These are phyloP conservation scores for Myxozyma mucilagina DNA, from an alignment of 805 yeast genomes.

Conservation along the genomic window DNA sequence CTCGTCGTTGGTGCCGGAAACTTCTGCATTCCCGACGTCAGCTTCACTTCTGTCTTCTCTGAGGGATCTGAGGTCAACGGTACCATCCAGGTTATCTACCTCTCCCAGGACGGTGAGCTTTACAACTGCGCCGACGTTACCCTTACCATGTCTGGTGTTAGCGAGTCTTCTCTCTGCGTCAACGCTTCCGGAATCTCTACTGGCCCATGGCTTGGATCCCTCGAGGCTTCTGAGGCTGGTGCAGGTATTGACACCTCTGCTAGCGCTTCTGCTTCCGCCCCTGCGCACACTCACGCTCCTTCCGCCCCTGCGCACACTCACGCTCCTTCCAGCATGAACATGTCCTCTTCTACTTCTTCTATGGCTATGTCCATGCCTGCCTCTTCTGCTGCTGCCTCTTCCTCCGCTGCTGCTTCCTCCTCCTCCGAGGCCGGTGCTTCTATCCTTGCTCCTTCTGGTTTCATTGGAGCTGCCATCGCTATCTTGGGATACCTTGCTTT, in stretches of 20 bases:
- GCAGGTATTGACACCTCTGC: slow-evolving; percentile 14
- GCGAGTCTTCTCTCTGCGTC: slow-evolving; percentile 27
- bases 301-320: not conserved
- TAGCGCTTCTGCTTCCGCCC: slow-evolving; percentile 18
- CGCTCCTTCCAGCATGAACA: not conserved
- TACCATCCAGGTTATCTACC: slow-evolving; percentile 36
- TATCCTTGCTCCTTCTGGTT: slow-evolving; percentile 7
- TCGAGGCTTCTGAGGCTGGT: slow-evolving; percentile 28
- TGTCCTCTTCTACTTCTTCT: not conserved
- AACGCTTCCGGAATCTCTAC: slow-evolving; percentile 35
- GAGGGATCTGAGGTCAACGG: slow-evolving; percentile 31
- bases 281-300: not conserved
- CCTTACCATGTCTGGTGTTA: slow-evolving; percentile 27
- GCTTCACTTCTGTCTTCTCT: slow-evolving; percentile 3
- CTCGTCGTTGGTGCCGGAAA: slow-evolving; percentile 34
- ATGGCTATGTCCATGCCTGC: not conserved
- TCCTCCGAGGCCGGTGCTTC: slow-evolving; percentile 10
- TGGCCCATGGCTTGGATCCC: slow-evolving; percentile 28
- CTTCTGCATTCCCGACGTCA: slow-evolving; percentile 34
- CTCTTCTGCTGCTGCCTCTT: slow-evolving; percentile 8
- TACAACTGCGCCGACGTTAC: slow-evolving; percentile 38
- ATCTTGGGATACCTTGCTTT: slow-evolving; percentile 5
- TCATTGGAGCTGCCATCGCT: slow-evolving; percentile 17
- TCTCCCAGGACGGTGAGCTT: slow-evolving; percentile 36
- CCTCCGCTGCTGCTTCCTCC: slow-evolving; percentile 24